Evolutionary conservation across 106 monocot genomes (phyloP), one percentile per base, ranked within the genome.

Genomic region (Dendrobium chrysotoxum): DNA sequence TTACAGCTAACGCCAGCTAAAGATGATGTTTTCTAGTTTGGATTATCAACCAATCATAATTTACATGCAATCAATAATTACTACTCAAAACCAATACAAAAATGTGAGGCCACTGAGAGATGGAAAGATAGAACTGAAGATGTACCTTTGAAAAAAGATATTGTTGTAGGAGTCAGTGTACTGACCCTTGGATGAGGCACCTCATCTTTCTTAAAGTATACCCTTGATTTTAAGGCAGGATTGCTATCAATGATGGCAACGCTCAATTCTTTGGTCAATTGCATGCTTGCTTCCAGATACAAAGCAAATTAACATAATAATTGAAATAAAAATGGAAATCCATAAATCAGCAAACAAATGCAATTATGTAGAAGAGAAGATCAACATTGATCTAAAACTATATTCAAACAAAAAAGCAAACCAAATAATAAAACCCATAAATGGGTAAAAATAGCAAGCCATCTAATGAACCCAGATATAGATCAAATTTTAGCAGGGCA

Each of bases 151-250:
- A 99, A 90, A 85, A 99, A 91, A 46, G 92, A 87, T 70, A 99
- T 90, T 67, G 99, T 91, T 70, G 93, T 84, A 57, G 95, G 99
- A 71, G 99, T 99, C 73, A 99, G 88, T 28, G 95, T 88, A 80
- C 99, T 95, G 78, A 99, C 95, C 82, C 99, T 93, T 79, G 99
- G 88, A 84, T 95, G 90, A 77, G 99, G 95, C 78, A 90, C 81
- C 50, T 80, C 85, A 79, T 80, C 77, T 86, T 85, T 91, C 72
- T 85, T 87, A 41, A 93, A 86, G 75, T 82, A 75, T n/a, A 64
- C 75, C 73, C 54, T 87, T 70, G 75, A 84, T 55, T 47, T 65
- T 53, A 99, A 78, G 46, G 87, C 76, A 81, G 95, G 99, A 88
- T 93, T 99, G 77, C 84, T 87, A 87, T 99, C 99, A 75, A 95